These are phyloP conservation scores for Plasmodium berghei DNA, from an alignment of 169 alveolate genomes.

Conservation along the genomic window DNA sequence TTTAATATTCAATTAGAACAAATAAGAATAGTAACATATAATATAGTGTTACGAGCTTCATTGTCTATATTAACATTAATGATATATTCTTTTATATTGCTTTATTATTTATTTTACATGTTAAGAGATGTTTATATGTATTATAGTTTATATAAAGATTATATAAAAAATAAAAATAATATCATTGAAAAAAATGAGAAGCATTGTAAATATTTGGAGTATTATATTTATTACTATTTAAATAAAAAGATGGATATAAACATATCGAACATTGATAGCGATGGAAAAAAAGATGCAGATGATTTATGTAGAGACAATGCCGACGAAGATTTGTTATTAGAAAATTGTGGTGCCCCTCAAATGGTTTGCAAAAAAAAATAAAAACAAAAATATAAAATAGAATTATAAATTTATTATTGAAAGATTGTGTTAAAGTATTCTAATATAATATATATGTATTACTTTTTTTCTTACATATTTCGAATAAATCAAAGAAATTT, in stretches of 20 bases:
- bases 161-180: conserved; percentile 16
- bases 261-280: background rate
- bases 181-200: background rate
- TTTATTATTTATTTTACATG: conserved; percentile 69
- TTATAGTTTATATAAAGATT: conserved; percentile 19
- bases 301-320: background rate
- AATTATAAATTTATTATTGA: background rate
- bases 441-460: too few species aligned
- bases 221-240: conserved; percentile 39
- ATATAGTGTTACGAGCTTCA: conserved; percentile 28
- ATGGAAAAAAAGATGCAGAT: background rate
- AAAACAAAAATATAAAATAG: conserved; percentile 7
- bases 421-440: too few species aligned
- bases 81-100: conserved; percentile 60
- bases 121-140: conserved; percentile 58
- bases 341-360: conserved; percentile 6
- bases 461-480: conserved; percentile 3
- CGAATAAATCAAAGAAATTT: conserved; percentile 11
- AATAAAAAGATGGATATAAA: conserved; percentile 27
- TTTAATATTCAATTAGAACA: conserved; percentile 69
- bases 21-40: conserved; percentile 65
- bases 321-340: background rate
- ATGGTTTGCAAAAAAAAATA: background rate
- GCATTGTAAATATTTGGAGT: background rate
- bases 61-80: conserved; percentile 42